phyloP scores from a whole-genome alignment of 768 basidiomycete species.

The Suillus paluster region DNA sequence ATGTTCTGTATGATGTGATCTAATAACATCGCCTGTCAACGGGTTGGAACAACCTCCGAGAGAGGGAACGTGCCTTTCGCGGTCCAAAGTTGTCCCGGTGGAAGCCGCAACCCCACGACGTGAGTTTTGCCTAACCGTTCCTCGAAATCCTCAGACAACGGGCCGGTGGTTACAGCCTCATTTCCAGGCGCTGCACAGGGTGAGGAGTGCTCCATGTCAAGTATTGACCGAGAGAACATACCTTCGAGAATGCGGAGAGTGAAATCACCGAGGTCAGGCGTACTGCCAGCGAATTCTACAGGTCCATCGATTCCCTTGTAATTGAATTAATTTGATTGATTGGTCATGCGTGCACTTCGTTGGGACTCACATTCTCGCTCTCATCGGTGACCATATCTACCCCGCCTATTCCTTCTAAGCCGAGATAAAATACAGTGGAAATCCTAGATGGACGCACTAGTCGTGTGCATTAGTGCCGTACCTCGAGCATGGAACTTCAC shows the following conservation, averaged over 20 bases:
- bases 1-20: slow-evolving; percentile 69
- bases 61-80: slow-evolving; percentile 65
- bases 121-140: slow-evolving; percentile 72
- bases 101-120: slow-evolving; percentile 64
- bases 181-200: slow-evolving; percentile 60
- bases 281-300: slow-evolving; percentile 70
- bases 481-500: background rate
- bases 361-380: slow-evolving; percentile 64
- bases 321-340: slow-evolving; percentile 11
- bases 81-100: slow-evolving; percentile 76
- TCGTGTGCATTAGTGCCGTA: slow-evolving; percentile 31
- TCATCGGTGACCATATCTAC: slow-evolving; percentile 81
- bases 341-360: background rate
- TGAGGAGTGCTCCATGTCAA: slow-evolving; percentile 10
- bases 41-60: background rate
- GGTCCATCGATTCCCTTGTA: slow-evolving; percentile 74
- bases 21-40: slow-evolving; percentile 29
- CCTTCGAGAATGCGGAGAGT: slow-evolving; percentile 79
- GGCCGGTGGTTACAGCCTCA: slow-evolving; percentile 54
- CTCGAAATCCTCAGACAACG: slow-evolving; percentile 59
- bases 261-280: slow-evolving; percentile 85
- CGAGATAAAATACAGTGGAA: slow-evolving; percentile 86
- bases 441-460: slow-evolving; percentile 56
- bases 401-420: slow-evolving; percentile 85
- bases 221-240: slow-evolving; percentile 32